These are phyloP conservation scores for Phellopilus nigrolimitatus DNA, from an alignment of 1,284 basidiomycete genomes.

Conservation along the genomic window DNA sequence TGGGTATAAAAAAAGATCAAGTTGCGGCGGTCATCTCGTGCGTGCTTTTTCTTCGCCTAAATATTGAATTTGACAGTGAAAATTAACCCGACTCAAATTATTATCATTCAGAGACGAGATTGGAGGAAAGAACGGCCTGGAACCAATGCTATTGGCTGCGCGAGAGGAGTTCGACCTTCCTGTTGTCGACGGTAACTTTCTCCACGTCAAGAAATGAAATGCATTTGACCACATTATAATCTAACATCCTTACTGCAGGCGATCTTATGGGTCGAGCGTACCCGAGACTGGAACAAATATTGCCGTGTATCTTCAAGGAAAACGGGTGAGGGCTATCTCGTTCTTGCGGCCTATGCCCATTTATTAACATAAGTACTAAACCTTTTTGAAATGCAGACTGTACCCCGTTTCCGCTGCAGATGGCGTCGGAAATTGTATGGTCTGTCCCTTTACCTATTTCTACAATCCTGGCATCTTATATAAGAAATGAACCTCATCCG, in stretches of 20 bases:
- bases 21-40: conserved; percentile 36
- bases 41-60: not conserved
- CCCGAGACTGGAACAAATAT: conserved; percentile 24
- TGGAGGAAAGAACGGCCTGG: conserved; percentile 55
- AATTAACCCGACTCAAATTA: not conserved
- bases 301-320: conserved; percentile 5
- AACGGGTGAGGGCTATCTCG: conserved; percentile 30
- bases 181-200: conserved; percentile 37
- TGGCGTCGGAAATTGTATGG: conserved; percentile 39
- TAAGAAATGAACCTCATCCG: not conserved
- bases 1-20: conserved; percentile 30
- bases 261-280: conserved; percentile 54
- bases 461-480: conserved; percentile 18
- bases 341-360: conserved; percentile 36
- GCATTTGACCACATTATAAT: conserved; percentile 21
- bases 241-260: conserved; percentile 26
- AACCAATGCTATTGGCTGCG: conserved; percentile 43
- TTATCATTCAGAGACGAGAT: conserved; percentile 38
- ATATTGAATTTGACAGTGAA: no score
- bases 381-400: conserved; percentile 34
- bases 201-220: conserved; percentile 4
- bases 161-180: conserved; percentile 31
- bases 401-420: conserved; percentile 43
- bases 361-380: conserved; percentile 30
- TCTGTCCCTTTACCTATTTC: conserved; percentile 19